Evolutionary conservation across 306 rosid genomes (phyloP), one percentile per base, ranked within the genome.

Genomic region (Lotus japonicus): DNA sequence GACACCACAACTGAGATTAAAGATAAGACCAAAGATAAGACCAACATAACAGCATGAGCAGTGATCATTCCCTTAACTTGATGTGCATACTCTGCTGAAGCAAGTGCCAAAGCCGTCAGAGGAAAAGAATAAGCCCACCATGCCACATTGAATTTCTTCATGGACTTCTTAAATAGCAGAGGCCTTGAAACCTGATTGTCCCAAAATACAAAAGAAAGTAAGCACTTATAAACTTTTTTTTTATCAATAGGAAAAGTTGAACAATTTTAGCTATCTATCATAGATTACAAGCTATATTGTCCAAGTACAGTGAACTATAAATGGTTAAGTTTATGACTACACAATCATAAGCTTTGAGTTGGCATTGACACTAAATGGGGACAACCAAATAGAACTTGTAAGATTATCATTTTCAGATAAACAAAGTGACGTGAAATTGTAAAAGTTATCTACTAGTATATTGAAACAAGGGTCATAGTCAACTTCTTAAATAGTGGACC

Each of bases 121-220:
- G 89, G 87, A 63, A 84, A 82, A 7, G 89, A 87, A 66, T 82
- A 84, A 10, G 83, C 87, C 89, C 92, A 84, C 92, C 92, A 87
- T 51, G 78, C 83, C 52, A 84, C 82, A 49, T 46, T 62, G 76
- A 84, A 80, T 82, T 82, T 84, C 80, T 45, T 84, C 84, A 82
- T 69, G 0, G 89, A 78, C 49, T 82, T 80, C 84, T 72, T 87
- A 72, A 87, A 87, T 26, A 87, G 54, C 7, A 74, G 1, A 26
- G 88, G 88, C 64, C 92, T 84, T 19, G 83, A 78, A 51, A 73
- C 87, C 89, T 84, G 71, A 69, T 51, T 53, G 38, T 45, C n/a
- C 50, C 14, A 43, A 9, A 48, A 0, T 16, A 3, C 31, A 48
- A 4, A 71, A 18, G 4, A 43, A 28, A 35, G 3, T 63, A 19